Evolutionary conservation across 2,329 filamentous ascomycete genomes (phyloP).

Genomic region (Elsinoe perseae): DNA sequence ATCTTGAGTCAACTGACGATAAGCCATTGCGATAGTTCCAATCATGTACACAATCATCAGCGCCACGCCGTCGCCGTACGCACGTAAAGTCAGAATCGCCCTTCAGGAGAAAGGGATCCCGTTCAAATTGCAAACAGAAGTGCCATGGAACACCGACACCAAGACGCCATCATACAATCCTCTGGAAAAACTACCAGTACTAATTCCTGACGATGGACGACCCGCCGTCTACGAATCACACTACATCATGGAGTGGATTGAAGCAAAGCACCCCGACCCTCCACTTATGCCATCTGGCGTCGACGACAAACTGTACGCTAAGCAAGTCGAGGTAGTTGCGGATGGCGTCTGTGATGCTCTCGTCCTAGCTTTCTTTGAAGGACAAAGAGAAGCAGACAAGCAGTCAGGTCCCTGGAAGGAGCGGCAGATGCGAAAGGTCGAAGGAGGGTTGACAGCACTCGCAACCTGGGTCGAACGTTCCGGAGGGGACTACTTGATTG

Average conservation of each 20-base stretch:
- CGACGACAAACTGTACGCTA: slow-evolving; percentile 28
- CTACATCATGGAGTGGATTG: slow-evolving; percentile 34
- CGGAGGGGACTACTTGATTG: slow-evolving; percentile 26
- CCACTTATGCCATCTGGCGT: slow-evolving; percentile 25
- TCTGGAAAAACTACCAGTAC: slow-evolving; percentile 34
- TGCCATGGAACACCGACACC: slow-evolving; percentile 37
- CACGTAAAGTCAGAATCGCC: slow-evolving; percentile 36
- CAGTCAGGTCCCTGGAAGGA: slow-evolving; percentile 28
- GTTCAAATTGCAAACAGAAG: slow-evolving; percentile 36
- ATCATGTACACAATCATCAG: slow-evolving; percentile 27
- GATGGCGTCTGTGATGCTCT: slow-evolving; percentile 35
- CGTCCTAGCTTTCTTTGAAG: slow-evolving; percentile 33
- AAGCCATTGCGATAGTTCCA: neutral
- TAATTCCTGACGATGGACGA: slow-evolving; percentile 28
- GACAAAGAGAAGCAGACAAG: slow-evolving; percentile 24
- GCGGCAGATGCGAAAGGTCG: slow-evolving; percentile 32
- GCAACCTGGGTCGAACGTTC: slow-evolving; percentile 25
- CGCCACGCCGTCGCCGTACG: slow-evolving; percentile 35
- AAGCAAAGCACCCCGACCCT: slow-evolving; percentile 28
- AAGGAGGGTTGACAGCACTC: slow-evolving; percentile 30
- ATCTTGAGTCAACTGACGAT: no score
- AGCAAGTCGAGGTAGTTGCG: slow-evolving; percentile 30
- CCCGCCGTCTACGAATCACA: slow-evolving; percentile 31
- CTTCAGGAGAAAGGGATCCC: slow-evolving; percentile 35
- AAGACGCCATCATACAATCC: slow-evolving; percentile 35